Base-by-base conservation (phyloP, 306 rosid species). In the Corylus heterophylla region DNA sequence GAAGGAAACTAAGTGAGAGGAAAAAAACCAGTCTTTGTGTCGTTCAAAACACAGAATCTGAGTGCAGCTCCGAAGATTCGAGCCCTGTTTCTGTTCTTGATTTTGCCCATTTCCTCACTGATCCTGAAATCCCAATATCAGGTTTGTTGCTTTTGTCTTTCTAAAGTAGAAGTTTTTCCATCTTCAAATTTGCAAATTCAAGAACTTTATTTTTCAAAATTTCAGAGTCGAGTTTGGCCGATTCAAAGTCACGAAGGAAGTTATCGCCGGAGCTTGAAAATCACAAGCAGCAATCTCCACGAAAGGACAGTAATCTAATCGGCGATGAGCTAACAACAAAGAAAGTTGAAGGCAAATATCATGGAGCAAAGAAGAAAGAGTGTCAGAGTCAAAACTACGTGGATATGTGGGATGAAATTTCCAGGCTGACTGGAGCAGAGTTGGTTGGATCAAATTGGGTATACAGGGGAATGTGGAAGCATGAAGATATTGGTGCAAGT, bases 41-140 rank as follows among this genome's bases (percentile, higher is more conserved):
- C 29, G 78, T 75, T 59, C 80, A 88, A 35, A 81, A 62, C 22
- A 37, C 72, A 13, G 93, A 90, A 83, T 20, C 77, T 18, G 90
- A 88, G 35, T 74, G 81, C 49, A 86, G 85, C 63, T 84, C 90
- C 8, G 92, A 94, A 74, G 98, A 94, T 70, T 76, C 82, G 49
- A 94, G 97, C 78, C 97, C 97, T 1, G 95, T 92, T 82, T 94
- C 98, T 69, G 92, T 92, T 45, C 97, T 94, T 35, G 91, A 92
- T 35, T 83, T 79, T 79, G 84, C 71, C 51, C 81, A 71, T 73
- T 81, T 88, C 74, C 88, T 76, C 25, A 16, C 50, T 59, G 81
- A 91, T 81, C 76, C 84, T 12, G 59, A 82, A 73, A 78, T 42
- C 78, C 77, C 76, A 45, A 78, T 69, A 73, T 80, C 96, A 91